Base-by-base conservation (phyloP, 2,329 filamentous ascomycete species). In the Rutstroemia sp. region DNA sequence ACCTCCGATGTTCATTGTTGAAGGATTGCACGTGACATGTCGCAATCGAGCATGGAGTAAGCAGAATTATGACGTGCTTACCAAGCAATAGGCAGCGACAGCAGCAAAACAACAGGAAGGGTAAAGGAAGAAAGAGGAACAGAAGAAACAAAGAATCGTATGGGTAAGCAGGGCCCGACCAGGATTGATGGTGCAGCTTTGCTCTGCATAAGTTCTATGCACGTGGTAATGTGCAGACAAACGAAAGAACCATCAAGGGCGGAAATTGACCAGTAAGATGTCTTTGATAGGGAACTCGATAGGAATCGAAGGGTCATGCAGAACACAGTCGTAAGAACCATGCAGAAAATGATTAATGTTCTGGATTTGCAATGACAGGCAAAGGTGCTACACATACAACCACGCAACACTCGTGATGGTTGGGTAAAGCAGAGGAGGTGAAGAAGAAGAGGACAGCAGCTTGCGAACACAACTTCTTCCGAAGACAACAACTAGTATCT, bases 1-100 rank as follows among this genome's bases (percentile, higher is more conserved):
- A 3, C 6, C 18, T 7, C 47, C 38, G 5, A 10, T 19, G 12
- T 21, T 50, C 19, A 37, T 38, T 27, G n/a, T 45, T 46, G 58
- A 47, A 54, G 42, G 58, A 56, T 48, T 51, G 52, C 65, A 67
- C 60, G 64, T 67, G 65, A 66, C 47, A 67, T 66, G 52, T 58
- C 64, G 60, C 64, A 49, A 65, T 65, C 23, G 30, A 19, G 25
- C 38, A 37, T 41, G 52, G 25, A 58, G 21, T 45, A 44, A 30
- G 51, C 16, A 23, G 37, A 34, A 19, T 34, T 14, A 47, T 14
- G 30, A 39, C 27, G 56, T 53, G 60, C 52, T 54, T 41, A 54
- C 52, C 52, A 54, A 54, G 37, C 53, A 34, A 21, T 16, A 50
- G 19, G 37, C n/a, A 45, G 42, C 14, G 19, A 12, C 12, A 7